Conservation (phyloP, 192 early-diverging fungal species). For the Lobulomyces angularis region DNA sequence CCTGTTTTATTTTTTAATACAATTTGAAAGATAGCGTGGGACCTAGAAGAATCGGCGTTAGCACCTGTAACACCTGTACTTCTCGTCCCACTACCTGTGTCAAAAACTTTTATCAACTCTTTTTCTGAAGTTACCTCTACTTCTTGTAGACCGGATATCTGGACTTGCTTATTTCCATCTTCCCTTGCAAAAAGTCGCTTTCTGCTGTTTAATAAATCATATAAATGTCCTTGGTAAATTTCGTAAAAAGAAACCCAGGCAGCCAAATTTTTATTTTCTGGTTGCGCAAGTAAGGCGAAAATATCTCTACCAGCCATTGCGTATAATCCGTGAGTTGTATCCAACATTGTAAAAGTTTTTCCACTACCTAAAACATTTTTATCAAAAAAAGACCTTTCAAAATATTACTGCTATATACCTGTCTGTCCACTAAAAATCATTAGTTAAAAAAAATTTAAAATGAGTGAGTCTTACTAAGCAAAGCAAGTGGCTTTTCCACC, state of each 20-base stretch:
- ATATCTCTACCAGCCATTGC: constrained; percentile 86
- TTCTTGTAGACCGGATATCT: constrained; percentile 80
- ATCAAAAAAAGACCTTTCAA: constrained; percentile 44
- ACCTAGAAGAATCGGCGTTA: constrained; percentile 88
- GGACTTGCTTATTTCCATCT: constrained; percentile 89
- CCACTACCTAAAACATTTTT: constrained; percentile 89
- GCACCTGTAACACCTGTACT: constrained; percentile 95
- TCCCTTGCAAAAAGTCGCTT: constrained; percentile 91
- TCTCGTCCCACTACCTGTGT: constrained; percentile 74
- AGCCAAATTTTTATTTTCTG: constrained; percentile 59
- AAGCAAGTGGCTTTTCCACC: constrained; percentile 98
- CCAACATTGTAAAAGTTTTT: constrained; percentile 96
- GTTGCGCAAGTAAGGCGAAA: constrained; percentile 57
- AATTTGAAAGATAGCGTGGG: constrained; percentile 94
- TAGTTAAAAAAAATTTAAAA: constrained; percentile 1
- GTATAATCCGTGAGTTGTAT: constrained; percentile 76
- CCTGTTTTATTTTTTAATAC: constrained; percentile 58
- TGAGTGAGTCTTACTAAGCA: constrained; percentile 65
- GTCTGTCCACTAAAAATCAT: constrained; percentile 15
- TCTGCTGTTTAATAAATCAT: constrained; percentile 81
- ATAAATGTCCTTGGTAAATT: constrained; percentile 93
- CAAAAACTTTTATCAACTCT: constrained; percentile 84
- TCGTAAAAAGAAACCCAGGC: constrained; percentile 90
- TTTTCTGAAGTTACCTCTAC: constrained; percentile 75
- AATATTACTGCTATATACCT: neutral